phyloP scores from a whole-genome alignment of 2,329 filamentous ascomycete species.

The Fusarium sp. region DNA sequence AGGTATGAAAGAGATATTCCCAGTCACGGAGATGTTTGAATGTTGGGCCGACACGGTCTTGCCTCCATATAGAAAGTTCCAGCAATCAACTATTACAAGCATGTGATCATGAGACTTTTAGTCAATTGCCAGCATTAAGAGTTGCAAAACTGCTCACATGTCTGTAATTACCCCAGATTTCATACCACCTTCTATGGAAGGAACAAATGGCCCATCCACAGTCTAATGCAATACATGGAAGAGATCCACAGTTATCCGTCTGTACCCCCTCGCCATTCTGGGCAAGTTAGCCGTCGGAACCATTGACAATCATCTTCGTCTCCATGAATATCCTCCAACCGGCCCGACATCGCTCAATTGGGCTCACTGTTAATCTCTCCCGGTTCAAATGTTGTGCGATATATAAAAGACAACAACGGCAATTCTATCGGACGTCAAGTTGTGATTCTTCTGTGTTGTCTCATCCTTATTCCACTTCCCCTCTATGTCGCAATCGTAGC shows the following conservation, averaged over 20 bases:
- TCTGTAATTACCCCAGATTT: not conserved
- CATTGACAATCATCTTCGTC: not conserved
- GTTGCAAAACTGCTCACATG: not conserved
- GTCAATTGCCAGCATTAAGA: no score
- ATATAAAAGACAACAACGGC: not conserved
- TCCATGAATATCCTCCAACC: slow-evolving; percentile 27
- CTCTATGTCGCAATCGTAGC: slow-evolving; percentile 2
- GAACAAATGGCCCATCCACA: not conserved
- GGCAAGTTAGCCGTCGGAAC: slow-evolving; percentile 5
- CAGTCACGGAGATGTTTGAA: no score
- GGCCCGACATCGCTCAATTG: slow-evolving; percentile 39
- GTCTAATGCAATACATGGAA: not conserved
- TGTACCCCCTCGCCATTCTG: not conserved
- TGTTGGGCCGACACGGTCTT: no score
- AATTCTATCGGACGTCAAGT: not conserved
- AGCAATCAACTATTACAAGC: no score
- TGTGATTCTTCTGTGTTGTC: not conserved
- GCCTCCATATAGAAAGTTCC: no score
- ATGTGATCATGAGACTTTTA: no score
- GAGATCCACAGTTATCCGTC: slow-evolving; percentile 40
- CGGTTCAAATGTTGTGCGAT: not conserved
- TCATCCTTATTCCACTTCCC: not conserved
- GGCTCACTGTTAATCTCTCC: not conserved
- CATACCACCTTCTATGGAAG: not conserved
- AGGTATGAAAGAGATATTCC: no score